A percentile compares a stretch with the other conserved stretches of the same genome.
Conservation (phyloP, 352 stramenopile species). For the Phytophthora sansomeana region DNA sequence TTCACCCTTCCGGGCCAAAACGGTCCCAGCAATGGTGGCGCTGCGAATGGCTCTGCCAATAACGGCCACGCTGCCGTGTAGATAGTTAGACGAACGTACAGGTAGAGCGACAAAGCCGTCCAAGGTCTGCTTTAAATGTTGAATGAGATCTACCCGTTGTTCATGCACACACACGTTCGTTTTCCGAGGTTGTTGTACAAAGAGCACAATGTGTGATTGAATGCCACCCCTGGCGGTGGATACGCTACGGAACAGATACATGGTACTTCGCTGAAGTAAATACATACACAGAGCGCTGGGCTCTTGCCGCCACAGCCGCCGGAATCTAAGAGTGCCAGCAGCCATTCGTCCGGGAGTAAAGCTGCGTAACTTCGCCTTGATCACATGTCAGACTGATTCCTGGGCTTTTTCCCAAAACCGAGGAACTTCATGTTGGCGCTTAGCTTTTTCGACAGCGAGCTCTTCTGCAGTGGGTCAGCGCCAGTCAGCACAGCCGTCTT, state of each 20-base stretch:
- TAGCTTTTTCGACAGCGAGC: conserved; percentile 69
- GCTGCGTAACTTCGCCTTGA: not conserved
- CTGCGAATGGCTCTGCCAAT: conserved; percentile 17
- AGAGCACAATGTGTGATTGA: conserved; percentile 6
- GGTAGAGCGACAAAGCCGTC: conserved; percentile 16
- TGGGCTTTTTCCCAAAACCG: conserved; percentile 66
- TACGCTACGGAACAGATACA: conserved; percentile 34
- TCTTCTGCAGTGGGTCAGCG: conserved; percentile 52
- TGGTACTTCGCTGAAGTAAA: conserved; percentile 41
- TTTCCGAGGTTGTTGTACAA: conserved; percentile 9
- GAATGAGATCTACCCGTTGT: conserved; percentile 20
- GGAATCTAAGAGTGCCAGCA: not conserved
- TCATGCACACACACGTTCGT: not conserved
- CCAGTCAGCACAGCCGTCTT: conserved; percentile 54
- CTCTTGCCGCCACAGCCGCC: not conserved
- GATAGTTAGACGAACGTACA: conserved; percentile 26
- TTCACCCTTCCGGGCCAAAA: conserved; percentile 22
- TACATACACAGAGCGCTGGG: conserved; percentile 31
- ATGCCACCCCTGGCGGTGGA: conserved; percentile 5
- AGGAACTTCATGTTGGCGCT: conserved; percentile 86
- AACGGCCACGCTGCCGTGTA: conserved; percentile 26
- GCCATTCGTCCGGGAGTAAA: not conserved
- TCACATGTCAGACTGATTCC: conserved; percentile 51
- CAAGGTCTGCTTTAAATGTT: conserved; percentile 20
- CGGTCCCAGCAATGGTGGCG: conserved; percentile 19